Evolutionary conservation across 768 basidiomycete species (phyloP).

Genomic region (Boletus vermiculosoides): DNA sequence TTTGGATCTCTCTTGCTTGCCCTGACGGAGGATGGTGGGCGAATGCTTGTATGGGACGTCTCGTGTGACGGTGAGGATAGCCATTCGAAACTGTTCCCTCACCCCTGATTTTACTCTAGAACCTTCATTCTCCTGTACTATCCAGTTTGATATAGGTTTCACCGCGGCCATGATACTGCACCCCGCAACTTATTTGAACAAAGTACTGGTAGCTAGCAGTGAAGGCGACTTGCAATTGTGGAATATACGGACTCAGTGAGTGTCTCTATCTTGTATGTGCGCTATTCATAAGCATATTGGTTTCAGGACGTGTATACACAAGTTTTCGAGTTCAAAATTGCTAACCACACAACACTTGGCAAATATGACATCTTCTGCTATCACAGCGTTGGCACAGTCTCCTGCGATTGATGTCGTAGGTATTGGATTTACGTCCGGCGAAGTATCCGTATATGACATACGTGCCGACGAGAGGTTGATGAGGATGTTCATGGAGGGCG

Average conservation of each 20-base stretch:
- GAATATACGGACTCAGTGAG: constrained; percentile 85
- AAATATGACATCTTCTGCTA: constrained; percentile 40
- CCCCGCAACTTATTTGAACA: constrained; percentile 96
- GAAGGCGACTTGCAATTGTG: constrained; percentile 88
- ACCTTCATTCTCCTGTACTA: constrained; percentile 43
- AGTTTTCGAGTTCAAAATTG: constrained; percentile 60
- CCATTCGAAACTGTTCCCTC: neutral
- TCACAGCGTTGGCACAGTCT: constrained; percentile 84
- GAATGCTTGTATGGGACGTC: constrained; percentile 77
- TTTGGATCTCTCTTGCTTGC: constrained; percentile 83
- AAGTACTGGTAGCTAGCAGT: constrained; percentile 79
- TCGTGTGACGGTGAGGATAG: constrained; percentile 53
- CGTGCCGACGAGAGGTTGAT: constrained; percentile 87
- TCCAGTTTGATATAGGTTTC: constrained; percentile 82
- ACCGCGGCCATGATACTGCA: constrained; percentile 85
- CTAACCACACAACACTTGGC: constrained; percentile 37
- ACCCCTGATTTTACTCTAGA: constrained; percentile 18
- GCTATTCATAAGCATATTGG: neutral
- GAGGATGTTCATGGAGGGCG: constrained; percentile 89
- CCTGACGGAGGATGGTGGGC: constrained; percentile 72
- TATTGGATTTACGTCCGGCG: constrained; percentile 86
- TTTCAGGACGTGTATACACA: constrained; percentile 77
- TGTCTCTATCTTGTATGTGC: constrained; percentile 3
- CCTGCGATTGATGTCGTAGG: constrained; percentile 96
- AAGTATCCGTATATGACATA: constrained; percentile 86